Evolutionary conservation across 345 rosid genomes (phyloP).

Genomic region (Rhodamnia argentea): DNA sequence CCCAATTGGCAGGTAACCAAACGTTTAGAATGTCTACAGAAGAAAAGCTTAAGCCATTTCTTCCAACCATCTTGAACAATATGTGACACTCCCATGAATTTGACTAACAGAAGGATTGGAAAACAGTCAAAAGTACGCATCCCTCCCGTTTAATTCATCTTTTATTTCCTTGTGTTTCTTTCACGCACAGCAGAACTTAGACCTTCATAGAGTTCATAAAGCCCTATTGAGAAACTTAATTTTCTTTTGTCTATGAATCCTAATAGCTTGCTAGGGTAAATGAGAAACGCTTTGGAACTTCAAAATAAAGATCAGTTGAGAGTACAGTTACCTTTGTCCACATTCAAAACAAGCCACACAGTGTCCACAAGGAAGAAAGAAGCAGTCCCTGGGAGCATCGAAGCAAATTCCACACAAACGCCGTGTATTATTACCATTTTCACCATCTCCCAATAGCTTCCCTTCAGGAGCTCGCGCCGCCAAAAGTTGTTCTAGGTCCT

Average conservation of each 20-base stretch:
- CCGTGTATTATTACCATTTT: constrained; percentile 54
- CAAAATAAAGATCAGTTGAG: not conserved
- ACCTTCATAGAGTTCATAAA: not conserved
- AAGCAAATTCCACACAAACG: constrained; percentile 97
- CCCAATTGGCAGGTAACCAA: not conserved
- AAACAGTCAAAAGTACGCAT: not conserved
- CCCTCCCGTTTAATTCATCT: not conserved
- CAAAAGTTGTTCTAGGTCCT: constrained; percentile 51
- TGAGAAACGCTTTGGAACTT: not conserved
- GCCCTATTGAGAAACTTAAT: not conserved
- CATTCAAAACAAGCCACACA: constrained; percentile 88
- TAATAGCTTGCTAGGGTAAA: not conserved
- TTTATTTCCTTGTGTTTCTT: not conserved
- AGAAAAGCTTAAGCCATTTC: not conserved
- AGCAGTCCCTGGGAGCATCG: constrained; percentile 98
- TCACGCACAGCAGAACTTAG: not conserved
- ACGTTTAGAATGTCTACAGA: not conserved
- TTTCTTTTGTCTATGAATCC: not conserved
- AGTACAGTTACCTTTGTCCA: constrained; percentile 61
- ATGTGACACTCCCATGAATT: not conserved
- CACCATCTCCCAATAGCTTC: constrained; percentile 34
- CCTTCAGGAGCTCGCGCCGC: constrained; percentile 29
- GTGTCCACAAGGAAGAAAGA: constrained; percentile 98
- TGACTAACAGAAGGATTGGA: not conserved
- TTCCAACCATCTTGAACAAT: not conserved